These are phyloP conservation scores for Cystobasidiaceae sp. DNA, from an alignment of 1,284 basidiomycete species.

Conservation along the genomic window DNA sequence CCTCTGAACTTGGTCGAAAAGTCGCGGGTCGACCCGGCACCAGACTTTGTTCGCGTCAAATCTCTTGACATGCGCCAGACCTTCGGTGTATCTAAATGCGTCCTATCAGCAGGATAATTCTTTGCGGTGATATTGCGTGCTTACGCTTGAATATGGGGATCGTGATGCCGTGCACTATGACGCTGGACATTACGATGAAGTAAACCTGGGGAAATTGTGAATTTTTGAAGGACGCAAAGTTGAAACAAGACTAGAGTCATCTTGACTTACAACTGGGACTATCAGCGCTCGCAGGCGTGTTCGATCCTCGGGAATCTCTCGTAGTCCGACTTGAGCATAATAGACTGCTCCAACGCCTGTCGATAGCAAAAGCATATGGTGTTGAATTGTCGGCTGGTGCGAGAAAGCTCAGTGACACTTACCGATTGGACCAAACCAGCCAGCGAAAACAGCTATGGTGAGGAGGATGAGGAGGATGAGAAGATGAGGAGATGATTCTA, in stretches of 20 bases:
- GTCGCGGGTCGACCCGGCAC: background rate
- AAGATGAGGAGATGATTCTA: background rate
- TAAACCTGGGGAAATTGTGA: too few species aligned
- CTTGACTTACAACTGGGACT: conserved; percentile 45
- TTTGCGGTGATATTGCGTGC: background rate
- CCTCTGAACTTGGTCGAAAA: background rate
- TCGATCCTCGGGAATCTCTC: conserved; percentile 50
- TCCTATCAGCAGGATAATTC: background rate
- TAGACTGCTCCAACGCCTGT: conserved; percentile 48
- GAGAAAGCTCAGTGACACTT: conserved; percentile 40
- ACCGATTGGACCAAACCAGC: conserved; percentile 49
- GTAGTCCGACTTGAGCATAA: conserved; percentile 52
- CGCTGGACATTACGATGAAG: conserved; percentile 52
- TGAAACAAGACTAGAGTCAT: background rate
- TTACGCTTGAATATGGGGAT: conserved; percentile 34
- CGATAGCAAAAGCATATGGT: background rate
- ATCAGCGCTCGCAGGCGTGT: conserved; percentile 48
- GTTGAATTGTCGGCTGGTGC: background rate
- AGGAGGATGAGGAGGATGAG: too few species aligned
- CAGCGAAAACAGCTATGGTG: conserved; percentile 43
- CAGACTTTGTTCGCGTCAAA: background rate
- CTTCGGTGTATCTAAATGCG: background rate
- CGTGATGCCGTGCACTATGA: conserved; percentile 50
- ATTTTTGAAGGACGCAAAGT: background rate
- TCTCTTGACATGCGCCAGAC: background rate